These are phyloP conservation scores for Lupinus albus DNA, from an alignment of 306 rosid genomes.

Conservation along the genomic window DNA sequence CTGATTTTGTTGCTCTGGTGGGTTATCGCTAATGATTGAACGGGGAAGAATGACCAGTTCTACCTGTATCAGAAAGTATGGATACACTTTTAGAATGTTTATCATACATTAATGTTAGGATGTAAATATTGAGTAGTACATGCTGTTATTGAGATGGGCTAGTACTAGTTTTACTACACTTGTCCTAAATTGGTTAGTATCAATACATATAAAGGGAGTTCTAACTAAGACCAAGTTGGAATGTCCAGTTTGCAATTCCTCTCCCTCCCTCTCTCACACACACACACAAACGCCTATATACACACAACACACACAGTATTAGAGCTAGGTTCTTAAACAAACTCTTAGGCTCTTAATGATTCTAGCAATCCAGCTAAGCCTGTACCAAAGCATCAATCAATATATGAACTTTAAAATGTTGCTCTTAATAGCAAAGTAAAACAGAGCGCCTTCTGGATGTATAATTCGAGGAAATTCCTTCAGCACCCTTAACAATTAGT, in stretches of 20 bases:
- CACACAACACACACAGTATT: not conserved
- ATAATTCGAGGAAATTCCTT: constrained; percentile 14
- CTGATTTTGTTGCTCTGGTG: constrained; percentile 93
- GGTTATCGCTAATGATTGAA: constrained; percentile 71
- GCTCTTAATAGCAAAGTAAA: constrained; percentile 12
- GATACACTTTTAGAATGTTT: too few relatives aligned
- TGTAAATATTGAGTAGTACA: not conserved
- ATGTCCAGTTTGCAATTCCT: not conserved
- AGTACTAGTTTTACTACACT: constrained; percentile 15
- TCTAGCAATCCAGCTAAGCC: not conserved
- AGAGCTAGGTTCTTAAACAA: constrained; percentile 9
- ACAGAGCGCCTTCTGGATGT: constrained; percentile 1
- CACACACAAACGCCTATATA: not conserved
- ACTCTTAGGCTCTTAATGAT: constrained; percentile 22
- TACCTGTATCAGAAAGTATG: constrained; percentile 61
- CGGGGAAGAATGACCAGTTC: constrained; percentile 95
- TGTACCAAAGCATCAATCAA: constrained; percentile 6
- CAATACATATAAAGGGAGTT: constrained; percentile 32
- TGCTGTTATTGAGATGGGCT: not conserved
- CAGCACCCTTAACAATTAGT: not conserved
- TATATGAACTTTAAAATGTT: constrained; percentile 2
- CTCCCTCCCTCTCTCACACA: not conserved
- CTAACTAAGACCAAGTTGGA: constrained; percentile 18
- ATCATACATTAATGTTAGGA: constrained; percentile 13
- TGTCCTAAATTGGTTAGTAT: constrained; percentile 14